Evolutionary conservation across 495 filamentous ascomycete genomes (phyloP).

Genomic region (Penicillium manginii): DNA sequence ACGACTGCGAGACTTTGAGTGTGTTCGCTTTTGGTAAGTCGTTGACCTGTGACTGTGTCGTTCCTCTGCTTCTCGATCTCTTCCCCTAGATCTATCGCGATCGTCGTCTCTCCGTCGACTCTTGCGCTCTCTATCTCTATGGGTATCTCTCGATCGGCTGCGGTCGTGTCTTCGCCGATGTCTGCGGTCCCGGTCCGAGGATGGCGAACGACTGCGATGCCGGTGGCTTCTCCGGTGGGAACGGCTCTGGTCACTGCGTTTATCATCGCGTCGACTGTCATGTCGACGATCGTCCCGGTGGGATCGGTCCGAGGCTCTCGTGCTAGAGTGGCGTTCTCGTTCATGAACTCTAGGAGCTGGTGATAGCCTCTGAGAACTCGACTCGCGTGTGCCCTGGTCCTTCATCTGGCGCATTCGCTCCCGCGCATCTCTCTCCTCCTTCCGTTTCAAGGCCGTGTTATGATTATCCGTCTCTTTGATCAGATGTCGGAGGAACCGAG

Average conservation of each 20-base stretch:
- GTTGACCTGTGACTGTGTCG: constrained; percentile 22
- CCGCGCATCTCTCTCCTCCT: constrained; percentile 71
- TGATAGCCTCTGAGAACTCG: constrained; percentile 25
- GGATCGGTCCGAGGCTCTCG: constrained; percentile 20
- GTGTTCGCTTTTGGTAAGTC: constrained; percentile 24
- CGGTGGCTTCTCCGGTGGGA: constrained; percentile 36
- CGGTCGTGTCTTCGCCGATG: constrained; percentile 20
- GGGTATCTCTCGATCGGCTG: background rate
- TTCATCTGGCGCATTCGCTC: constrained; percentile 57
- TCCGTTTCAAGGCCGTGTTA: constrained; percentile 83
- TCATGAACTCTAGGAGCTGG: constrained; percentile 29
- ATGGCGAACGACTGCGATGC: constrained; percentile 33
- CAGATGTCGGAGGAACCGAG: constrained; percentile 83
- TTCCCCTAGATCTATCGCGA: constrained; percentile 22
- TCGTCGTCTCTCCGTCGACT: constrained; percentile 28
- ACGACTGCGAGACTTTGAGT: constrained; percentile 40
- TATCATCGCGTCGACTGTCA: background rate
- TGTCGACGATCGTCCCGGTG: constrained; percentile 14
- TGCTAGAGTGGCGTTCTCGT: constrained; percentile 21
- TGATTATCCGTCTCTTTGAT: constrained; percentile 87
- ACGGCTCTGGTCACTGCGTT: constrained; percentile 15
- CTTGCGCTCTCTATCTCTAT: constrained; percentile 13
- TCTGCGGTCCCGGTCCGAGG: constrained; percentile 33
- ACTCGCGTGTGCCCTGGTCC: constrained; percentile 26
- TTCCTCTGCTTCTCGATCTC: constrained; percentile 24